Evolutionary conservation across 192 early-diverging fungal species (phyloP).

Genomic region (Phycomyces blakesleeanus): DNA sequence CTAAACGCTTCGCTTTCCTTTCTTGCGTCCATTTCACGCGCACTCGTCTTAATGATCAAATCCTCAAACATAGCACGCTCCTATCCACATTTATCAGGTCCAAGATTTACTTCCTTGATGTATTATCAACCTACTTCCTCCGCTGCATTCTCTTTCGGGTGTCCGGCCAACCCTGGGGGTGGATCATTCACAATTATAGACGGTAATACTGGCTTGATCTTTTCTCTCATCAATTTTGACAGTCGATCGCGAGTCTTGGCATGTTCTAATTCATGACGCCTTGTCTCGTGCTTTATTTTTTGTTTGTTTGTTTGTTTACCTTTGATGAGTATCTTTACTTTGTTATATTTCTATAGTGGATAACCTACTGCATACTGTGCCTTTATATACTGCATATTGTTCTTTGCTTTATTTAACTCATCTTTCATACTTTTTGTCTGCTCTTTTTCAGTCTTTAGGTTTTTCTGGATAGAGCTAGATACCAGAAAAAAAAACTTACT

Average conservation of each 20-base stretch:
- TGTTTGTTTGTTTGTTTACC: neutral
- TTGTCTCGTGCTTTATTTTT: constrained; percentile 39
- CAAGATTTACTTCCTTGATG: constrained; percentile 16
- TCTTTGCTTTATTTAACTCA: constrained; percentile 46
- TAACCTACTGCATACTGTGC: constrained; percentile 47
- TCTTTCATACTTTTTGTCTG: constrained; percentile 38
- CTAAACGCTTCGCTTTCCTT: constrained; percentile 40
- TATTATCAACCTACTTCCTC: constrained; percentile 20
- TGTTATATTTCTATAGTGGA: neutral
- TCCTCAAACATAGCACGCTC: constrained; percentile 25
- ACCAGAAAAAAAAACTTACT: too few species aligned
- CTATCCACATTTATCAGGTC: constrained; percentile 8
- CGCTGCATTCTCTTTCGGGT: constrained; percentile 21
- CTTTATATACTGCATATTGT: constrained; percentile 47
- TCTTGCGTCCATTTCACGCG: constrained; percentile 33
- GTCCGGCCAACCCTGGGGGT: constrained; percentile 22
- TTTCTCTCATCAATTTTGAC: constrained; percentile 37
- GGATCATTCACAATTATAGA: constrained; percentile 14
- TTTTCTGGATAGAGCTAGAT: constrained; percentile 6
- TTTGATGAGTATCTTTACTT: neutral
- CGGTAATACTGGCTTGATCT: constrained; percentile 12
- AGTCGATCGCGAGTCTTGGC: constrained; percentile 42
- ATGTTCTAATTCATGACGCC: constrained; percentile 44
- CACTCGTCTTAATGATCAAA: constrained; percentile 32
- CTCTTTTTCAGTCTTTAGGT: constrained; percentile 14